Percentiles rank a stretch among this genome's conserved stretches.
phyloP scores from a whole-genome alignment of 257 asterid species.

The Solanum gandarillasii region DNA sequence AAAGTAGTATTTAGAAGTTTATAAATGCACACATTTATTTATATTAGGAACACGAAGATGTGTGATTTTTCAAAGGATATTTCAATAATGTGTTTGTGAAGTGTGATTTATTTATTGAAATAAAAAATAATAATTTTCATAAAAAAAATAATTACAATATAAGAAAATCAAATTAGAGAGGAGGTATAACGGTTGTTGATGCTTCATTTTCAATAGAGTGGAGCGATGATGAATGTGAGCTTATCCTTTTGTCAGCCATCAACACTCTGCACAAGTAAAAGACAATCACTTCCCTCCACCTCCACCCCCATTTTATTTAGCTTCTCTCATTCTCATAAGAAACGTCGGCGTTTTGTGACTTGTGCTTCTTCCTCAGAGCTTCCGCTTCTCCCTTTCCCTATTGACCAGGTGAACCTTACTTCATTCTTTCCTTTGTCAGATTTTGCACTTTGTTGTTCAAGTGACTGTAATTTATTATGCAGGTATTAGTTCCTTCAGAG shows the following conservation, averaged over 20 bases:
- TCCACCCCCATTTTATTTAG: neutral
- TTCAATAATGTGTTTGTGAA: too few relatives aligned
- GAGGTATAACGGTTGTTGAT: neutral
- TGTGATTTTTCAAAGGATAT: too few relatives aligned
- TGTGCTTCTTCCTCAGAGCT: constrained; percentile 6
- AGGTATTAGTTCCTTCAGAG: constrained; percentile 80
- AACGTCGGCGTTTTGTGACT: neutral
- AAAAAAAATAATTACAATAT: too few relatives aligned
- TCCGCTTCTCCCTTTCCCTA: constrained; percentile 27
- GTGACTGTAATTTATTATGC: neutral
- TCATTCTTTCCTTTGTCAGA: neutral
- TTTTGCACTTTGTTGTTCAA: neutral
- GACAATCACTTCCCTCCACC: neutral
- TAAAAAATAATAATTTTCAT: too few relatives aligned
- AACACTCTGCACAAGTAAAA: neutral
- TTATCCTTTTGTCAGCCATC: neutral
- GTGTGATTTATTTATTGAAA: too few relatives aligned
- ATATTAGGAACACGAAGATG: too few relatives aligned
- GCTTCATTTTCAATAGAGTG: neutral
- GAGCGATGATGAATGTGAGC: neutral
- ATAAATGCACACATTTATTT: too few relatives aligned
- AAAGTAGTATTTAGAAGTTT: too few relatives aligned
- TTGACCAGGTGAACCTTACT: constrained; percentile 11
- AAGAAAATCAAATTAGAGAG: too few relatives aligned
- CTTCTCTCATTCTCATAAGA: neutral